Conservation (phyloP, 352 stramenopile genomes). For the Phytophthora pluvialis region DNA sequence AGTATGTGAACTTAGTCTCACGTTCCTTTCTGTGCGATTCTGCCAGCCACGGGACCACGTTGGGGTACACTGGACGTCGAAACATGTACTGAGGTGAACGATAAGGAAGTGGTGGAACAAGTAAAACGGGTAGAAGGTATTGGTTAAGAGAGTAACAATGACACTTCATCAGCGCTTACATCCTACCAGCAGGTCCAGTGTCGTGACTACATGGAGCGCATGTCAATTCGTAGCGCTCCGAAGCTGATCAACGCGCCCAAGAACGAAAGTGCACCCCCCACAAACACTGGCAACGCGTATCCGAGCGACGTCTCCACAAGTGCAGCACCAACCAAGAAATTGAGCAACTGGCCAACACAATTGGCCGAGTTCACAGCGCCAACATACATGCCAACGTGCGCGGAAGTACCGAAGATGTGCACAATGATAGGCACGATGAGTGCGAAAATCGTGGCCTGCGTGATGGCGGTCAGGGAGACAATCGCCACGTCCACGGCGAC, state of each 20-base stretch:
- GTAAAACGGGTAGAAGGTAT: not conserved
- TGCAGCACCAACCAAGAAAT: constrained; percentile 64
- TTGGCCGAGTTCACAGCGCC: constrained; percentile 80
- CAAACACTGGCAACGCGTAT: constrained; percentile 68
- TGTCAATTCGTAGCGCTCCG: constrained; percentile 69
- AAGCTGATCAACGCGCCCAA: constrained; percentile 67
- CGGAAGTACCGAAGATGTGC: constrained; percentile 59
- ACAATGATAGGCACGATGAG: constrained; percentile 78
- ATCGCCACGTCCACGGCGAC: constrained; percentile 53
- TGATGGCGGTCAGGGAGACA: constrained; percentile 53
- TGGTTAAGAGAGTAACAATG: constrained; percentile 13
- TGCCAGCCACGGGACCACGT: constrained; percentile 40
- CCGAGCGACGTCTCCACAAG: constrained; percentile 71
- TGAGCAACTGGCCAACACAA: constrained; percentile 74
- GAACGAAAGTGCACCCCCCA: constrained; percentile 71
- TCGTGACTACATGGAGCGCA: constrained; percentile 70
- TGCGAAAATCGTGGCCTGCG: constrained; percentile 65
- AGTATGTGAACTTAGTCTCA: not conserved
- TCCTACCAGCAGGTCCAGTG: not conserved
- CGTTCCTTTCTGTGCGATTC: not conserved
- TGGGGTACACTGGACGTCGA: constrained; percentile 56
- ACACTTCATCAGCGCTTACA: constrained; percentile 8
- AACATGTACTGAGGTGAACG: constrained; percentile 26
- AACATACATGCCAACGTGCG: constrained; percentile 73
- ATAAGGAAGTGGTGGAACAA: not conserved